These are phyloP conservation scores for Alternaria triticina DNA, from an alignment of 2,329 filamentous ascomycete genomes.

Conservation along the genomic window DNA sequence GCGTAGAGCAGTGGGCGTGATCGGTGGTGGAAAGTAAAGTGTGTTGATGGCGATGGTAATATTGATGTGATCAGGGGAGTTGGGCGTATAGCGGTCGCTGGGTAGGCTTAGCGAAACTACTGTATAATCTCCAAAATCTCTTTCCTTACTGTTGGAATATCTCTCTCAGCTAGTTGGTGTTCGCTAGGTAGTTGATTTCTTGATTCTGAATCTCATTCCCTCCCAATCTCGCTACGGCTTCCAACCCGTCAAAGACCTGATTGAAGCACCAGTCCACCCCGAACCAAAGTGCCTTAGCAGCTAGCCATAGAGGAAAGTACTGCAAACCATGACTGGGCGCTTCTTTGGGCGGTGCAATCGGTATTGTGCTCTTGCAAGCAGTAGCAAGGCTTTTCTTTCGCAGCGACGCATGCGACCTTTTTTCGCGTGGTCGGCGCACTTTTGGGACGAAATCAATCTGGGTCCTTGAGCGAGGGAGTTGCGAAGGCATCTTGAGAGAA, in stretches of 20 bases:
- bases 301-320: slow-evolving; percentile 2
- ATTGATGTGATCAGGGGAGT: background rate
- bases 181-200: background rate
- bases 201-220: background rate
- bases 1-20: slow-evolving; percentile 27
- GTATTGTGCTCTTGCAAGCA: background rate
- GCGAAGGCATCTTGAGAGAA: background rate
- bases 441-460: slow-evolving; percentile 10
- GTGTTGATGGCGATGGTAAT: background rate
- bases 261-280: slow-evolving; percentile 4
- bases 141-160: background rate
- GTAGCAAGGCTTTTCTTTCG: background rate
- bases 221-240: background rate
- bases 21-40: slow-evolving; percentile 16
- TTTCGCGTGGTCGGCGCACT: background rate
- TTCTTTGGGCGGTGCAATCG: background rate
- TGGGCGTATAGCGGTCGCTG: background rate
- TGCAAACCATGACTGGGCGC: background rate
- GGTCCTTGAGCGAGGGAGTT: background rate
- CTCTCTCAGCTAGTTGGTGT: background rate
- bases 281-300: slow-evolving; percentile 1
- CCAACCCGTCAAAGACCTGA: background rate
- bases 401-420: background rate
- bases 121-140: background rate
- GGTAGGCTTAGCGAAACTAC: background rate